Evolutionary conservation across 306 rosid genomes (phyloP), one percentile per base, ranked within the genome.

Genomic region (Prunus mongolica): DNA sequence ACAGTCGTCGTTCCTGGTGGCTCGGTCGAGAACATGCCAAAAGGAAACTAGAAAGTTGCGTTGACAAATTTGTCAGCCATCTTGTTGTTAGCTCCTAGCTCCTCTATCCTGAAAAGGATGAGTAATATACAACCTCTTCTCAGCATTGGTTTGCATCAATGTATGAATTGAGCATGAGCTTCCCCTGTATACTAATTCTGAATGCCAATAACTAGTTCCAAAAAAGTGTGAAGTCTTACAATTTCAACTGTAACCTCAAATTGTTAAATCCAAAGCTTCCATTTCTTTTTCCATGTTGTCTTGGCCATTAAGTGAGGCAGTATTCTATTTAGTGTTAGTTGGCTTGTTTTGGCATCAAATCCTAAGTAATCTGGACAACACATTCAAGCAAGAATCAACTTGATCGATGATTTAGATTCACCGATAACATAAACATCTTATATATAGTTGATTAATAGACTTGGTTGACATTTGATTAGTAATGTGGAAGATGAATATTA

Each of bases 11-110:
- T 57, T 27, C 71, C 66, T 51, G 73, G 83, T 44, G 78, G 78
- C 65, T 28, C 78, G 3, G 62, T 25, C 4, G 82, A 77, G 72
- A 58, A 65, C 57, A 69, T 70, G 66, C 56, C 80, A 5, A 83
- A 84, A 72, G 77, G 78, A 69, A 76, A 73, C 38, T 68, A 77
- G 64, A 55, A 55, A 71, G 84, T 50, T 69, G 78, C 80, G 19
- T 76, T 54, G 76, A 38, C 67, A 78, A 30, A 70, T 68, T 75
- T 72, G 57, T 52, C 76, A 8, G 60, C 55, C 7, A 50, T 14
- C 27, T 69, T 5, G 11, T 25, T 38, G 44, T 38, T 7, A 38
- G 44, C 44, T 38, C 44, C 44, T 38, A 38, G 44, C 24, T 54
- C 46, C 69, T 50, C 10, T 67, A 13, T 50, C 22, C 32, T 12